A percentile compares a stretch with the other conserved stretches of the same genome.
Evolutionary conservation across 345 rosid species (phyloP).

Genomic region (Ceriops tagal): DNA sequence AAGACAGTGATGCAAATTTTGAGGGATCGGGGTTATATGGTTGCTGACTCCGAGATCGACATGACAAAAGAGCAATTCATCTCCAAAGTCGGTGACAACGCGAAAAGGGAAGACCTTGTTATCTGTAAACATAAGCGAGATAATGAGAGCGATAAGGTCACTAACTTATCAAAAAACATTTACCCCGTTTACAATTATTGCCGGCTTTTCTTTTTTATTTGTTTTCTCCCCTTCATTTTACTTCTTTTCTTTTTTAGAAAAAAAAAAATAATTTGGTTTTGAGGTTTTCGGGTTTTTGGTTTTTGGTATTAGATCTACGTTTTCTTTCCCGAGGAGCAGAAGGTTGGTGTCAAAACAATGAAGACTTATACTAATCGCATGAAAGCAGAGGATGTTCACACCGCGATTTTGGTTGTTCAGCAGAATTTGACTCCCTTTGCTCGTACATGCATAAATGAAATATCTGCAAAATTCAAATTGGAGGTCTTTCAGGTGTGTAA

Average conservation of each 20-base stretch:
- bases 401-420: slow-evolving; percentile 80
- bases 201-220: background rate
- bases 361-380: slow-evolving; percentile 76
- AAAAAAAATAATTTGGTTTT: background rate
- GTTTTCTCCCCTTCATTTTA: background rate
- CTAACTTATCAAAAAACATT: background rate
- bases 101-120: slow-evolving; percentile 89
- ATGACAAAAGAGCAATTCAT: slow-evolving; percentile 49
- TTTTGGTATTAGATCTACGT: slow-evolving; percentile 52
- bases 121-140: slow-evolving; percentile 54
- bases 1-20: slow-evolving; percentile 81
- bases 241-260: too few relatives aligned
- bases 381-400: slow-evolving; percentile 75
- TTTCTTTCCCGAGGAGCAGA: slow-evolving; percentile 80
- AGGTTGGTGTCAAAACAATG: slow-evolving; percentile 91
- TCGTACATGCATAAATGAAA: slow-evolving; percentile 60
- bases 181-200: background rate
- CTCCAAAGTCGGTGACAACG: slow-evolving; percentile 59
- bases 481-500: slow-evolving; percentile 88
- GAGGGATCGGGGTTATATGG: slow-evolving; percentile 68
- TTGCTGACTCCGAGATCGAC: slow-evolving; percentile 57
- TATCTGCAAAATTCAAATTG: slow-evolving; percentile 64
- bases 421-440: slow-evolving; percentile 85
- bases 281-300: background rate
- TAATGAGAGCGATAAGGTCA: slow-evolving; percentile 64